These are phyloP conservation scores for Talaromyces pinophilus DNA, from an alignment of 2,329 filamentous ascomycete species.

Conservation along the genomic window DNA sequence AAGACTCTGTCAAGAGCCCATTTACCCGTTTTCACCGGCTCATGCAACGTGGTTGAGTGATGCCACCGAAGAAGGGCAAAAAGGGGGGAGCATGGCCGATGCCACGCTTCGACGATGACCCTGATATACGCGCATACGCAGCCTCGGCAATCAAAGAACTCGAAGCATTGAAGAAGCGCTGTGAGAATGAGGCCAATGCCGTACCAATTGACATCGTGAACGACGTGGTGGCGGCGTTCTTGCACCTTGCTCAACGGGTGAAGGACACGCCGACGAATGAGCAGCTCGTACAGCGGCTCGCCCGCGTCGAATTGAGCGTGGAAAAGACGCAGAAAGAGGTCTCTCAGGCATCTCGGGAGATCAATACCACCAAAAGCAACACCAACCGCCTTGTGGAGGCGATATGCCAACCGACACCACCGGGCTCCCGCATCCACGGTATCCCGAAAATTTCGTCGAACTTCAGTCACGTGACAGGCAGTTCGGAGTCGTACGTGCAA, in stretches of 20 bases:
- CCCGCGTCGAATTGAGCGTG: not conserved
- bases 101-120: not conserved
- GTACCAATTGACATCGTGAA: not conserved
- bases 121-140: slow-evolving; percentile 10
- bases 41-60: not conserved
- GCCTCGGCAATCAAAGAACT: slow-evolving; percentile 6
- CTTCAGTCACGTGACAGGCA: not conserved
- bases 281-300: slow-evolving; percentile 1
- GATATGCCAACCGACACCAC: not conserved
- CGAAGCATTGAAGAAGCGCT: slow-evolving; percentile 2
- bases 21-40: not conserved
- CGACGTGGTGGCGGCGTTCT: not conserved
- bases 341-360: not conserved
- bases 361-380: slow-evolving; percentile 8
- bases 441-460: too few species aligned
- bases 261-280: not conserved
- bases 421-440: not conserved
- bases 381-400: slow-evolving; percentile 8
- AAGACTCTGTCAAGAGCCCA: not conserved
- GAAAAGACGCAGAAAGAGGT: slow-evolving; percentile 16
- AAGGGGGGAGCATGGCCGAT: not conserved
- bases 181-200: not conserved
- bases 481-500: not conserved
- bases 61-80: not conserved
- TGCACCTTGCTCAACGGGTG: not conserved